Percentiles rank a stretch among this genome's conserved stretches.
Conservation (phyloP, 2,329 filamentous ascomycete species). For the Teratosphaeria gauchensis region DNA sequence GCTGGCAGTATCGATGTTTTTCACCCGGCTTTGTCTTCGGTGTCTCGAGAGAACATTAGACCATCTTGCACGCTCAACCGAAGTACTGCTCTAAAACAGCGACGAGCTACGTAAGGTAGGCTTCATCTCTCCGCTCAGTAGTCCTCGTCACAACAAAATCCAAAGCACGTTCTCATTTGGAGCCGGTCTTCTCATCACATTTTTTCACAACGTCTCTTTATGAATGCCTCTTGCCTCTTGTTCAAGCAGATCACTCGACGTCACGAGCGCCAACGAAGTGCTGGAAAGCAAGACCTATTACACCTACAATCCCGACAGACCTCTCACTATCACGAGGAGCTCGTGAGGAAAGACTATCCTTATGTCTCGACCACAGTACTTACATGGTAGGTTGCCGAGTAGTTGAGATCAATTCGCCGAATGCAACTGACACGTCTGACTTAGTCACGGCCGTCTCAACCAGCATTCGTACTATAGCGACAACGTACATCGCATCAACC, state of each 20-base stretch:
- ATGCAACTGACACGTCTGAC: not conserved
- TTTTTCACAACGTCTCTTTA: not conserved
- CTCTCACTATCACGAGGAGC: not conserved
- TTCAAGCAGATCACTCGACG: not conserved
- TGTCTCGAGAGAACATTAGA: not conserved
- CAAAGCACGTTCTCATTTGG: not conserved
- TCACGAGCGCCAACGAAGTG: not conserved
- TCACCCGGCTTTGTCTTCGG: not conserved
- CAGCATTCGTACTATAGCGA: conserved; percentile 1
- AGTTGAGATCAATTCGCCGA: not conserved
- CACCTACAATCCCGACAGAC: not conserved
- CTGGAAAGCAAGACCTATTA: not conserved
- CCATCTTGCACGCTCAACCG: not conserved
- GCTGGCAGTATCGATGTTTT: not conserved
- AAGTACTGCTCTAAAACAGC: not conserved
- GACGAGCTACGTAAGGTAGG: not conserved
- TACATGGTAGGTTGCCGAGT: not conserved
- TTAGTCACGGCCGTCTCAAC: not conserved
- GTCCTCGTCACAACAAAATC: not conserved
- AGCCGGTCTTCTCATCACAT: not conserved
- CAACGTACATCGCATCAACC: not conserved
- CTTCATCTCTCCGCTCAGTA: not conserved
- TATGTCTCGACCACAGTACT: conserved; percentile 4
- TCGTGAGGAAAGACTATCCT: not conserved
- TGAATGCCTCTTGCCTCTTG: not conserved